Percentiles rank a stretch among this genome's conserved stretches.
phyloP scores from a whole-genome alignment of 2,329 filamentous ascomycete genomes.

The Fusarium ambrosium region DNA sequence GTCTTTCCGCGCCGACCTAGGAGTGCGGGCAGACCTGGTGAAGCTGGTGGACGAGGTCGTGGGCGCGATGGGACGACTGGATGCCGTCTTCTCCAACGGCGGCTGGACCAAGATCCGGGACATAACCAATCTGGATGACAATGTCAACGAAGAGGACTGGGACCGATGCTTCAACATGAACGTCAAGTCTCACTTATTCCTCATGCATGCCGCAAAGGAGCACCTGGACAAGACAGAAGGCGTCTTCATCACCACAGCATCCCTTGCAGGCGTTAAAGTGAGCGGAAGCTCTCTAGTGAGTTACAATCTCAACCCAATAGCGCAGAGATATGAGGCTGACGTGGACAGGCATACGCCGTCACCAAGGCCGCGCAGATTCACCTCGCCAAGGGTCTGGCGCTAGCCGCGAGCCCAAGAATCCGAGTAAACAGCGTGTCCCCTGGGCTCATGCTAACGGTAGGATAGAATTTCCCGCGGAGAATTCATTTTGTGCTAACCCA shows the following conservation, averaged over 20 bases:
- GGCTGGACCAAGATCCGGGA: conserved; percentile 65
- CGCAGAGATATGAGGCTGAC: background rate
- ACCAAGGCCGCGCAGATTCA: conserved; percentile 81
- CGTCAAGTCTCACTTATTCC: conserved; percentile 72
- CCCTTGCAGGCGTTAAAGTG: conserved; percentile 73
- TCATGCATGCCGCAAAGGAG: conserved; percentile 67
- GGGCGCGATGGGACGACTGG: conserved; percentile 72
- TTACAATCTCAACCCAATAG: background rate
- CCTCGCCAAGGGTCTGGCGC: conserved; percentile 67
- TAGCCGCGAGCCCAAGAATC: conserved; percentile 66
- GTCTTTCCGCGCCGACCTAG: conserved; percentile 76
- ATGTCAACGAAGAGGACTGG: conserved; percentile 70
- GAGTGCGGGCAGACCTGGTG: conserved; percentile 69
- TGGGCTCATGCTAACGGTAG: conserved; percentile 64
- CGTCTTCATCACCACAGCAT: conserved; percentile 74
- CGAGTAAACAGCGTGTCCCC: conserved; percentile 72
- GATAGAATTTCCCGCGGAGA: background rate
- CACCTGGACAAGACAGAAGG: conserved; percentile 70
- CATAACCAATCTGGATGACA: conserved; percentile 64
- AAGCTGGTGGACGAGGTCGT: conserved; percentile 71
- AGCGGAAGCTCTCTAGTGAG: conserved; percentile 71
- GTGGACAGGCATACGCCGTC: conserved; percentile 75
- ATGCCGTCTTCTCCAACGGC: conserved; percentile 83
- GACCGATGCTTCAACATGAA: conserved; percentile 72
- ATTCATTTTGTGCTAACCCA: background rate